Percentiles rank a stretch among this genome's conserved stretches.
phyloP scores from a whole-genome alignment of 2,329 filamentous ascomycete species.

The Tolypocladium album region DNA sequence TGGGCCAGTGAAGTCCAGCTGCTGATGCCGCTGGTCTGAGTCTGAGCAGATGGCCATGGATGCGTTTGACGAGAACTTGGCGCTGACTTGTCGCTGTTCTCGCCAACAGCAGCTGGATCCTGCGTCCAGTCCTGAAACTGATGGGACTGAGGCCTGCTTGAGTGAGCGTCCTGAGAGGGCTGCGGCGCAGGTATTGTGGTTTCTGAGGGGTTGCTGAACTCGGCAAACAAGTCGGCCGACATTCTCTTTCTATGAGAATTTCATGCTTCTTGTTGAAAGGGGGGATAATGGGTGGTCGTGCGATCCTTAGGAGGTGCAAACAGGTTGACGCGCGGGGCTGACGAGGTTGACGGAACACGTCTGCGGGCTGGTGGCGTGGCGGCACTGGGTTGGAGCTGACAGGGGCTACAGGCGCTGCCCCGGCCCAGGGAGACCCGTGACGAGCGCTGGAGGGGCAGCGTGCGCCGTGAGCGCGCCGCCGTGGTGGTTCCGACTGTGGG shows the following conservation, averaged over 20 bases:
- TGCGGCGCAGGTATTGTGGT: conserved; percentile 16
- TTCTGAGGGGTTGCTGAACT: conserved; percentile 42
- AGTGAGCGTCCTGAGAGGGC: conserved; percentile 4
- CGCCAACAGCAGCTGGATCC: conserved; percentile 15
- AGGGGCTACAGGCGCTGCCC: background rate
- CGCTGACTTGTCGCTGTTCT: conserved; percentile 6
- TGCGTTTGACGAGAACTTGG: conserved; percentile 10
- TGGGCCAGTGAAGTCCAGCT: conserved; percentile 7
- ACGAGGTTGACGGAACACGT: background rate
- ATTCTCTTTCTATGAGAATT: conserved; percentile 24
- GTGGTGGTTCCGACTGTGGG: background rate
- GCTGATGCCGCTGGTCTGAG: conserved; percentile 9
- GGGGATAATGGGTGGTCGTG: background rate
- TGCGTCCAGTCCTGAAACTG: conserved; percentile 5
- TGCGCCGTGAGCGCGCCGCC: background rate
- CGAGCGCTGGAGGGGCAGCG: background rate
- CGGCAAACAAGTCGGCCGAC: conserved; percentile 57
- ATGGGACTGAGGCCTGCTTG: conserved; percentile 5
- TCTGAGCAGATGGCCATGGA: conserved; percentile 20
- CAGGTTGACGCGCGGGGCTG: background rate
- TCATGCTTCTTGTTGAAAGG: background rate
- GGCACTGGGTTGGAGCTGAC: background rate
- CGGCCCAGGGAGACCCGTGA: background rate
- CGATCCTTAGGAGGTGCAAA: background rate
- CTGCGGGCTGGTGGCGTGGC: background rate